Evolutionary conservation across 768 basidiomycete genomes (phyloP).

Genomic region (Termitomyces sp.): DNA sequence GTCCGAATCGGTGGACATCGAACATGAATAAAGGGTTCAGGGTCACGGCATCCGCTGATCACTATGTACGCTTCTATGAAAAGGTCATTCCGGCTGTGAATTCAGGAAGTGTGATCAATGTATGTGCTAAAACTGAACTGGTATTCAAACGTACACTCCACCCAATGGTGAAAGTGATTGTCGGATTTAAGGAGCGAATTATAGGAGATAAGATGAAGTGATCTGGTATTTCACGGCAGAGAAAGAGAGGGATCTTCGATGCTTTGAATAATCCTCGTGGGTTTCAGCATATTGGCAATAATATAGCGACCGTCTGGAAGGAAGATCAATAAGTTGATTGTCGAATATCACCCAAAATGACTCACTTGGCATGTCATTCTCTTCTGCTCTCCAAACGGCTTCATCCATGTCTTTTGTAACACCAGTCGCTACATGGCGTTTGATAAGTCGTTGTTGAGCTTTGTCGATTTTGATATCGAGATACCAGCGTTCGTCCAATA

Average conservation of each 20-base stretch:
- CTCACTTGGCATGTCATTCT: conserved; percentile 75
- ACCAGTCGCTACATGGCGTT: conserved; percentile 73
- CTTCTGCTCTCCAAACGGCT: conserved; percentile 64
- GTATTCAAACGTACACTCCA: no score
- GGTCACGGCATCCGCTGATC: background rate
- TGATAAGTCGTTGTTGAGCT: conserved; percentile 56
- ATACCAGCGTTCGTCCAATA: conserved; percentile 79
- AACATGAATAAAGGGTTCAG: background rate
- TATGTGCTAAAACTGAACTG: no score
- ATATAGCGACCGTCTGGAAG: conserved; percentile 40
- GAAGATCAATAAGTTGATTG: background rate
- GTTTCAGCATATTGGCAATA: conserved; percentile 37
- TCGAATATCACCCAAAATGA: conserved; percentile 1
- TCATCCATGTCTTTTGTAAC: conserved; percentile 60
- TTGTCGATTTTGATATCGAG: conserved; percentile 51
- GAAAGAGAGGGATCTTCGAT: conserved; percentile 4
- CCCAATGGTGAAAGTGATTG: no score
- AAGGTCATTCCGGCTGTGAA: no score
- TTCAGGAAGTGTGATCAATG: no score
- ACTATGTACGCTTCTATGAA: background rate
- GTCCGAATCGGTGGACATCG: background rate
- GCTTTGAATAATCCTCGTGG: conserved; percentile 37
- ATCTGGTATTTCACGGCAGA: background rate
- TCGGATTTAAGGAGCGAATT: no score
- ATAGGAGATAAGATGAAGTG: background rate